Evolutionary conservation across 225 moss, liverwort and hornwort genomes (phyloP), one percentile per base, ranked within the genome.

Genomic region (Sphagnum contortum): DNA sequence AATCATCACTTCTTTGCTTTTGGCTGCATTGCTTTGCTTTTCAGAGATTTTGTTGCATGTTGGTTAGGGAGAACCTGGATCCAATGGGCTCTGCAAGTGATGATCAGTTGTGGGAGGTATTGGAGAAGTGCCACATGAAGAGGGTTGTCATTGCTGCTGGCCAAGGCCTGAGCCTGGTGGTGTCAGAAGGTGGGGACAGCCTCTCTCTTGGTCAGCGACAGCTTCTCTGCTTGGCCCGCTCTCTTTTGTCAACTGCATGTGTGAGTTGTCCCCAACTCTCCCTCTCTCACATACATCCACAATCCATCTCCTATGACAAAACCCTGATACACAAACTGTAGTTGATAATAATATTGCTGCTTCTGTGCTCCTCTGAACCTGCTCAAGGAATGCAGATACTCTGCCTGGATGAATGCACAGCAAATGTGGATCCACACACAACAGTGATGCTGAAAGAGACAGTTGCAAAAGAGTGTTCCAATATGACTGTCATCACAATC

Each of bases 351-450:
- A 29, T 29, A 29, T 29, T 29, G 29, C 29, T 29, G 29, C 29
- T 29, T 29, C 29, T 29, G 29, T 29, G 29, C 29, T 29, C 29
- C 29, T 29, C 29, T 29, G 29, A 29, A 29, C 29, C 29, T 29
- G 29, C 29, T 29, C 29, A 29, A 29, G 48, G 3, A 7, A 9
- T 77, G 65, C 90, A 92, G 96, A 86, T 98, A 60, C 73, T 98
- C 57, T 98, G 92, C 77, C 76, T 98, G 66, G 96, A 98, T 67
- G 96, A 98, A 79, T 93, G 96, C 70, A 98, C 96, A 29, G 90
- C 96, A 56, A 91, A 87, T 62, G 79, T 98, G 71, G 96, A 98
- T 74, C 96, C 96, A 68, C 75, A 79, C 70, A 98, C 96, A 67
- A 87, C 89, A 54, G 70, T 81, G 47, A 69, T 98, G 54, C 70